Percentiles rank a stretch among this genome's conserved stretches.
Evolutionary conservation across 1,284 basidiomycete genomes (phyloP).

Genomic region (Rhodotorula sp.): DNA sequence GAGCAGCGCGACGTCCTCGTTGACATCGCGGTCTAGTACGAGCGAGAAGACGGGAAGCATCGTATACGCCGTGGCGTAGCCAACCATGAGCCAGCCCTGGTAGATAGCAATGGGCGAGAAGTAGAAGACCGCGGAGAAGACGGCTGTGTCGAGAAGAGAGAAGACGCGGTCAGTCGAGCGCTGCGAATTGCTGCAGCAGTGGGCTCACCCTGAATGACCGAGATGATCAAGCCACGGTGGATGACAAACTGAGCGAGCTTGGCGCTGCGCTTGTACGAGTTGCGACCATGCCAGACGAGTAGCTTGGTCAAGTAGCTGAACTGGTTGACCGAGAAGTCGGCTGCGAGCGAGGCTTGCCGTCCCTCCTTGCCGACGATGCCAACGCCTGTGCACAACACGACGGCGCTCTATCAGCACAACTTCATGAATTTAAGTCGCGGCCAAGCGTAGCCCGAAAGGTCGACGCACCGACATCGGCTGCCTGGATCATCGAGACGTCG

Average conservation of each 20-base stretch:
- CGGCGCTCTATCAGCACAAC: no score
- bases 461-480: slow-evolving; percentile 82
- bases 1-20: slow-evolving; percentile 87
- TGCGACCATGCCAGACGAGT: slow-evolving; percentile 93
- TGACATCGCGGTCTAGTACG: slow-evolving; percentile 93
- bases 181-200: neutral
- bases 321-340: slow-evolving; percentile 96
- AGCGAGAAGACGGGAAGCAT: slow-evolving; percentile 99
- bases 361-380: slow-evolving; percentile 99
- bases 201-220: slow-evolving; percentile 67
- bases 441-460: neutral
- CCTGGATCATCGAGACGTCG: slow-evolving; percentile 95
- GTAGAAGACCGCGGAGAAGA: slow-evolving; percentile 97
- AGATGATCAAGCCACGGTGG: slow-evolving; percentile 95
- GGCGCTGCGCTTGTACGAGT: slow-evolving; percentile 95
- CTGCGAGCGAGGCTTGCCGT: slow-evolving; percentile 94
- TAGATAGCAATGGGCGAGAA: slow-evolving; percentile 99
- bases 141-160: slow-evolving; percentile 62
- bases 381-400: no score
- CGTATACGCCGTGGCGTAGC: slow-evolving; percentile 96
- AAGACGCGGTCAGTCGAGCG: no score
- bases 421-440: slow-evolving; percentile 5
- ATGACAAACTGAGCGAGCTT: slow-evolving; percentile 99
- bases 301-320: slow-evolving; percentile 94
- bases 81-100: slow-evolving; percentile 97